These are phyloP conservation scores for Suillus subalutaceus DNA, from an alignment of 768 basidiomycete species.

Conservation along the genomic window DNA sequence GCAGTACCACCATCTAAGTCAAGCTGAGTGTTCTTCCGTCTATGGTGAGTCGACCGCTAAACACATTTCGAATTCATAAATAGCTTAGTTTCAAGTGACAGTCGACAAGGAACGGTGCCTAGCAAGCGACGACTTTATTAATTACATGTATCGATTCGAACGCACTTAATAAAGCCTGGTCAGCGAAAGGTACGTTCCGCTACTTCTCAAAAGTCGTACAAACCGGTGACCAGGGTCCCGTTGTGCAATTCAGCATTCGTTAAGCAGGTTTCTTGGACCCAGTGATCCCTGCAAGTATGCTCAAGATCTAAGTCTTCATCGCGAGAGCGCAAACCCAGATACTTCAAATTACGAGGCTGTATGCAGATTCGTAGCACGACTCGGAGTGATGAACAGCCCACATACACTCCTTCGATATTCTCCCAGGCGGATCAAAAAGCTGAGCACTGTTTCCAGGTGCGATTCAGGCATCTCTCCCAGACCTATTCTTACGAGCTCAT, in stretches of 20 bases:
- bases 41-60: not conserved
- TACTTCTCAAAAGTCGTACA: not conserved
- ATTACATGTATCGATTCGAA: not conserved
- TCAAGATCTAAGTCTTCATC: not conserved
- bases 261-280: not conserved
- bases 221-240: not conserved
- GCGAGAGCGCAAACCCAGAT: not conserved
- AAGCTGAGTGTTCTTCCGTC: not conserved
- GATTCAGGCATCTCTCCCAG: not conserved
- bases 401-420: not conserved
- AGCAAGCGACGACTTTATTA: not conserved
- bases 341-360: not conserved
- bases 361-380: not conserved
- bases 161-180: not conserved
- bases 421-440: not conserved
- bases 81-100: not conserved
- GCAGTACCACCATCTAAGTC: not conserved
- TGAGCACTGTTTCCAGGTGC: not conserved
- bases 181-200: not conserved
- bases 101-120: not conserved
- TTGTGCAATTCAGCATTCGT: not conserved
- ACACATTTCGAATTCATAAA: not conserved
- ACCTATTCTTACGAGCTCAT: not conserved
- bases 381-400: not conserved
- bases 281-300: not conserved